phyloP scores from a whole-genome alignment of 768 basidiomycete species.

The Favolaschia claudopus region DNA sequence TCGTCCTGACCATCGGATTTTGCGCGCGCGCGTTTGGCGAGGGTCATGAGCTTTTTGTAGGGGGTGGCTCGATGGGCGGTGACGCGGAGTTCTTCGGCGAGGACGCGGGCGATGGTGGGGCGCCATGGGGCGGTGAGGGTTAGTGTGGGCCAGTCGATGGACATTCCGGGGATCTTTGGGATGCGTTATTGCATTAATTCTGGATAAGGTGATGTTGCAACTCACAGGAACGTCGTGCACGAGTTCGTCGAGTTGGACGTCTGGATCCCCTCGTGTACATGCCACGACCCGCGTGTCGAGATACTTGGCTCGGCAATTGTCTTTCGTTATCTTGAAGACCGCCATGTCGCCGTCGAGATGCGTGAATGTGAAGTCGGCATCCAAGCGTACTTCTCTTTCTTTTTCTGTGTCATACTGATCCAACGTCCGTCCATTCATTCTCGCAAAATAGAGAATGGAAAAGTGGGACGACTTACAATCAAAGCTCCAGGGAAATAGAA shows the following conservation, averaged over 20 bases:
- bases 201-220: not conserved
- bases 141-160: not conserved
- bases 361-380: not conserved
- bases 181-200: not conserved
- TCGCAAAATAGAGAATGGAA: not conserved
- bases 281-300: too few relatives aligned
- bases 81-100: not conserved
- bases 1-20: not conserved
- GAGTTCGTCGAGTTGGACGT: not conserved
- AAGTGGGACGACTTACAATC: not conserved
- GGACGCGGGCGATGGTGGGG: not conserved
- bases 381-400: not conserved
- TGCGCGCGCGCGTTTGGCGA: not conserved
- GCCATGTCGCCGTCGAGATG: not conserved
- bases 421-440: too few relatives aligned
- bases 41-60: not conserved
- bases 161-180: not conserved
- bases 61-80: not conserved
- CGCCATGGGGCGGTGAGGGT: not conserved
- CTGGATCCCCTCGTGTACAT: too few relatives aligned
- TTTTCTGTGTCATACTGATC: too few relatives aligned
- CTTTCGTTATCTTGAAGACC: not conserved
- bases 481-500: not conserved
- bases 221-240: not conserved
- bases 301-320: too few relatives aligned